Base-by-base conservation (phyloP, 2,329 filamentous ascomycete genomes). In the Epichloe coenophiala region DNA sequence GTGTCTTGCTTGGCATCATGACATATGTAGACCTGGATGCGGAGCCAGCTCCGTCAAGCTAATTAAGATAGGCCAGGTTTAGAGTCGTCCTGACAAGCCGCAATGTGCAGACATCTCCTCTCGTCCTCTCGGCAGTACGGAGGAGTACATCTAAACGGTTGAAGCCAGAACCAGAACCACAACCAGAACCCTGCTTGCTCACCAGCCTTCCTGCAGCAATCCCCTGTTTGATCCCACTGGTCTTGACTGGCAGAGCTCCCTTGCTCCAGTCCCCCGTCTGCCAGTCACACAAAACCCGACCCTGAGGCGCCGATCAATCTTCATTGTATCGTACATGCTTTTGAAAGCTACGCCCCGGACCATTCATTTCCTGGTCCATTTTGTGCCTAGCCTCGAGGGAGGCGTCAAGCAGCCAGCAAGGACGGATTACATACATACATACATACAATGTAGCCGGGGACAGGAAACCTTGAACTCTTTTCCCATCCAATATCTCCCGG, bases 221-320 rank as follows among this genome's bases (percentile, higher is more conserved):
- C 65, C 67, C 51, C 43, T 49, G 51, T 21, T 51, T 23, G 37
- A 19, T 47, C 39, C 47, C 40, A 68, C 57, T 48, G 19, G 4
- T 31, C 27, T 31, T 31, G 13, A 19, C 39, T 41, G 39, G 7
- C 9, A 41, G 19, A 41, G 39, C 39, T 57, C 54, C 55, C 67
- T 65, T 63, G 63, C 63, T 65, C 63, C 62, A 64, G 62, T 31
- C 27, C 27, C 54, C 48, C 17, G 54, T 57, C 55, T 56, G 58
- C 50, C 68, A 73, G 71, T 73, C 67, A 66, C 71, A 75, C 73
- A 73, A 73, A 71, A 72, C 63, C 68, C 67, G 66, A 68, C 63
- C 58, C 60, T 61, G 63, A 68, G 65, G 69, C 67, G 67, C 64
- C 63, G 62, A 67, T 63, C 63, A 61, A 61, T 59, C 58, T 61